These are phyloP conservation scores for Malassezia globosa DNA, from an alignment of 1,284 basidiomycete species.

Conservation along the genomic window DNA sequence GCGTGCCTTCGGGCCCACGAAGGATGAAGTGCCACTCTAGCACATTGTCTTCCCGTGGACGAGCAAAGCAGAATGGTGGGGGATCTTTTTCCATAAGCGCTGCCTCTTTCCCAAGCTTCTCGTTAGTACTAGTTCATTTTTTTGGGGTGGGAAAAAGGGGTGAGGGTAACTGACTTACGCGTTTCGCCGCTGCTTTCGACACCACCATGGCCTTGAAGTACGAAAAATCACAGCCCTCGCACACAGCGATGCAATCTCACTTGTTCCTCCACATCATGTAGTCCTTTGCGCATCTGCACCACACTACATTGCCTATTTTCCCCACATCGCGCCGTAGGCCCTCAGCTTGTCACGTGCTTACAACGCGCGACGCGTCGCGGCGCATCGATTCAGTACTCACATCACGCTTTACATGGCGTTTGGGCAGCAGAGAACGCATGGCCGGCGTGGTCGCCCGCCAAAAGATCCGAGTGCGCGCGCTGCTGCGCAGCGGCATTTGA, in stretches of 20 bases:
- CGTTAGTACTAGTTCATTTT: too few relatives aligned
- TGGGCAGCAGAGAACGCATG: constrained; percentile 9
- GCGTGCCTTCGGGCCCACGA: constrained; percentile 84
- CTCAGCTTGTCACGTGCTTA: constrained; percentile 7
- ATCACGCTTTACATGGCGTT: constrained; percentile 19
- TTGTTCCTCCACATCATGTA: too few relatives aligned
- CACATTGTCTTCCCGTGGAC: constrained; percentile 91
- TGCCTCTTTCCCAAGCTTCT: constrained; percentile 76
- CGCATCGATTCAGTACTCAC: too few relatives aligned
- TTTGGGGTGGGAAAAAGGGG: too few relatives aligned
- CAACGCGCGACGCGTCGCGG: constrained; percentile 10
- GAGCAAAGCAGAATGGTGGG: constrained; percentile 84
- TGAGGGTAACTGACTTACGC: constrained; percentile 11
- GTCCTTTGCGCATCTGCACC: too few relatives aligned
- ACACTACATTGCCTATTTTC: too few relatives aligned
- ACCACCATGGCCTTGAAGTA: constrained; percentile 20
- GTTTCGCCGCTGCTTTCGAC: constrained; percentile 22
- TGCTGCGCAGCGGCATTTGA: background rate
- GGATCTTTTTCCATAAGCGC: constrained; percentile 82
- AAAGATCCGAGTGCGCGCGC: constrained; percentile 11
- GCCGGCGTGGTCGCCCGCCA: constrained; percentile 15
- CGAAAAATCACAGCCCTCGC: too few relatives aligned
- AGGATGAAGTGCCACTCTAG: constrained; percentile 50
- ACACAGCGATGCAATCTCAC: too few relatives aligned
- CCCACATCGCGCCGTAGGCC: too few relatives aligned